Conservation (phyloP, 345 rosid genomes). For the Gossypium anomalum region DNA sequence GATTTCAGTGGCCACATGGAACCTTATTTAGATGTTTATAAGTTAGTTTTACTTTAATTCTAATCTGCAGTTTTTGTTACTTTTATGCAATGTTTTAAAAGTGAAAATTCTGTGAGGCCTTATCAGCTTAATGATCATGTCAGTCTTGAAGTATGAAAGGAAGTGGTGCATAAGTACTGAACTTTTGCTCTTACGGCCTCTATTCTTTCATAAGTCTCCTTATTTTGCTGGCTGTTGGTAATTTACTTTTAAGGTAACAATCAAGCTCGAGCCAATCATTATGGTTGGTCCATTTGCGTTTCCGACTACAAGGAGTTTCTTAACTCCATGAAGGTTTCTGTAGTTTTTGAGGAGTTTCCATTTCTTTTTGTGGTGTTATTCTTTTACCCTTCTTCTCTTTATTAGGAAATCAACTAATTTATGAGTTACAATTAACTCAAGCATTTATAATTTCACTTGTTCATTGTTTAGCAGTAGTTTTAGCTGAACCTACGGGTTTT, state of each 20-base stretch:
- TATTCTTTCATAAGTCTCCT: neutral
- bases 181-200: neutral
- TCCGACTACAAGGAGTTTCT: neutral
- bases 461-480: neutral
- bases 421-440: neutral
- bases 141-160: neutral
- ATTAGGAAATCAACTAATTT: neutral
- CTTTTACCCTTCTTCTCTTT: neutral
- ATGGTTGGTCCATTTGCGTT: neutral
- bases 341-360: neutral
- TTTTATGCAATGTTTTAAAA: neutral
- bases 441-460: neutral
- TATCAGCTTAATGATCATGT: neutral
- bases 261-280: neutral
- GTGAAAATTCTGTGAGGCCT: neutral
- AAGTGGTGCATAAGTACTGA: neutral
- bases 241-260: neutral
- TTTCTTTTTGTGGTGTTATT: neutral
- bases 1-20: slow-evolving; percentile 3
- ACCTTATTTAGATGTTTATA: neutral
- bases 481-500: neutral
- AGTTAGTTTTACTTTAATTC: neutral
- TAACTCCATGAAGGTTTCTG: neutral
- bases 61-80: neutral
- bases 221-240: neutral